These are phyloP conservation scores for Chaetomium sp. DNA, from an alignment of 2,329 filamentous ascomycete species.

Conservation along the genomic window DNA sequence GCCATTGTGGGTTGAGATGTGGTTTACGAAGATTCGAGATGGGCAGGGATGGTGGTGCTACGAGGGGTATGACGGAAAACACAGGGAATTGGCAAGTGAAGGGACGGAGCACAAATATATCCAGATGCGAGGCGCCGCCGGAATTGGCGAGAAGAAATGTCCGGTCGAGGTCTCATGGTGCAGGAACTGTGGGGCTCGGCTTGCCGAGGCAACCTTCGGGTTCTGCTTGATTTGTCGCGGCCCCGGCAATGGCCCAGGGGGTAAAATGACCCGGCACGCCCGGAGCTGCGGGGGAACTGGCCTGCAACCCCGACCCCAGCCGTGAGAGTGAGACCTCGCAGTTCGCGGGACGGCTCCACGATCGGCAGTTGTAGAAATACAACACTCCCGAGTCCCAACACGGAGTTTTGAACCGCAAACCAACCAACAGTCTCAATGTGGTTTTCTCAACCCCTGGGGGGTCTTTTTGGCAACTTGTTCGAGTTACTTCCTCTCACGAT, in stretches of 20 bases:
- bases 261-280: conserved; percentile 20
- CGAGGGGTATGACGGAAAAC: background rate
- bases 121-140: conserved; percentile 2
- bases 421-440: no score
- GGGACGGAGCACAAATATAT: background rate
- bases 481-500: no score
- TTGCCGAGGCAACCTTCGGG: conserved; percentile 23
- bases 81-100: background rate
- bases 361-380: conserved; percentile 13
- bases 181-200: conserved; percentile 12
- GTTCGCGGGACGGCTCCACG: conserved; percentile 8
- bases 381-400: no score
- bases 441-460: no score
- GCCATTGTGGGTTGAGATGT: conserved; percentile 53
- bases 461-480: no score
- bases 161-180: conserved; percentile 23
- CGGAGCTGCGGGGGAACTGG: conserved; percentile 15
- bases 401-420: no score
- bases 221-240: background rate
- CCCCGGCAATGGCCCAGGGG: conserved; percentile 6
- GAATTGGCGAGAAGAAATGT: conserved; percentile 29
- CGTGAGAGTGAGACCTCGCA: background rate
- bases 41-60: background rate
- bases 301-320: background rate
- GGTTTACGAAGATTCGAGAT: background rate